Evolutionary conservation across 1,139 yeast species (phyloP), one percentile per base, ranked within the genome.

Genomic region (Yamadazyma kanchanaburiensis): DNA sequence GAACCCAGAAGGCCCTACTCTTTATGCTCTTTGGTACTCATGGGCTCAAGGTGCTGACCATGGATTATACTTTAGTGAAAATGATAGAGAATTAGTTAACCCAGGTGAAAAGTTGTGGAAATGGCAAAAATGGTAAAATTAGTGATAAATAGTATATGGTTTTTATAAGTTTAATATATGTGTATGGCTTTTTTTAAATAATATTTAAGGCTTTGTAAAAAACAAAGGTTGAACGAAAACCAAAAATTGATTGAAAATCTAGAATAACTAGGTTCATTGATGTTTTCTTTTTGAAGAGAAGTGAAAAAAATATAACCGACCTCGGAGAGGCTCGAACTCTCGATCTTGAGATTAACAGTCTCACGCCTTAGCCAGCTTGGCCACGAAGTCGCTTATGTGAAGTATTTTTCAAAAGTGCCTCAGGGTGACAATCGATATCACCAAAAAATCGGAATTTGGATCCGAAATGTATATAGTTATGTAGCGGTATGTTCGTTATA

Each of bases 351-450:
- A 61, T 56, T 65, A 65, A 65, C 71, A 65, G 72, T 65, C 71
- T 65, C 58, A 64, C 71, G 72, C 72, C 71, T 67, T 65, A 65
- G 51, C 72, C 72, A 65, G 51, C 70, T 65, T 64, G 71, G 72
- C 71, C 71, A 64, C 70, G 69, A 58, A 64, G 69, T 64, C 71
- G 12, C 30, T 5, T 26, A 9, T 18, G n/a, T n/a, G n/a, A n/a
- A n/a, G n/a, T n/a, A n/a, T n/a, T n/a, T n/a, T n/a, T n/a, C n/a
- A n/a, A n/a, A n/a, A n/a, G n/a, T n/a, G n/a, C n/a, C n/a, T n/a
- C n/a, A n/a, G n/a, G n/a, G n/a, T n/a, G n/a, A n/a, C n/a, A n/a
- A n/a, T n/a, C n/a, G n/a, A n/a, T n/a, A n/a, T n/a, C n/a, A n/a
- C n/a, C n/a, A n/a, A n/a, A n/a, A n/a, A n/a, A n/a, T n/a, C n/a